Conservation (phyloP, 257 asterid genomes). For the Solanum pimpinellifolium region DNA sequence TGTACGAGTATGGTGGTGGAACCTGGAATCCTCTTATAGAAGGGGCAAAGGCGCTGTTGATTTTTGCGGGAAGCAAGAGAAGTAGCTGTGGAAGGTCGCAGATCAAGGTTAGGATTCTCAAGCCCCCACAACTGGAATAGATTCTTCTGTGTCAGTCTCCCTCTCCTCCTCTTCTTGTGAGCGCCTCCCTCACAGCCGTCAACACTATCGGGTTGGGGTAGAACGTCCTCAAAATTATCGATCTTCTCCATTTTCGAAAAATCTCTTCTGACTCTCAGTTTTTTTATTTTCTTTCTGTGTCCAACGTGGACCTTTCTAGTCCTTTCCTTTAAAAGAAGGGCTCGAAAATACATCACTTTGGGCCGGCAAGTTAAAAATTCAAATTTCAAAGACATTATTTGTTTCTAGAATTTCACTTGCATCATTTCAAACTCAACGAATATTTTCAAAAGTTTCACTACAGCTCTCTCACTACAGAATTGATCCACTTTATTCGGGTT, state of each 20-base stretch:
- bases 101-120: neutral
- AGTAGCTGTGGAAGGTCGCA: neutral
- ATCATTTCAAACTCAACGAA: neutral
- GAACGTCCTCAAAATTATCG: neutral
- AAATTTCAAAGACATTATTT: neutral
- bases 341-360: neutral
- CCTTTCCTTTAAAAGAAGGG: neutral
- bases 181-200: neutral
- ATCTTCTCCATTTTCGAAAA: neutral
- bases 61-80: neutral
- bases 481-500: no score
- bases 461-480: no score
- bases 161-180: neutral
- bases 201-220: neutral
- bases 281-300: neutral
- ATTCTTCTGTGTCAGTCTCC: constrained; percentile 6
- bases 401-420: neutral
- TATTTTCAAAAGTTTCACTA: neutral
- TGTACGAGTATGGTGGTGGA: neutral
- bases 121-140: constrained; percentile 17
- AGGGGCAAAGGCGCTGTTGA: constrained; percentile 5
- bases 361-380: neutral
- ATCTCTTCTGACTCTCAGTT: neutral
- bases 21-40: constrained; percentile 13
- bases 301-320: neutral